A percentile compares a stretch with the other conserved stretches of the same genome.
These are phyloP conservation scores for Diplotaxis tenuifolia DNA, from an alignment of 345 rosid genomes.

Conservation along the genomic window DNA sequence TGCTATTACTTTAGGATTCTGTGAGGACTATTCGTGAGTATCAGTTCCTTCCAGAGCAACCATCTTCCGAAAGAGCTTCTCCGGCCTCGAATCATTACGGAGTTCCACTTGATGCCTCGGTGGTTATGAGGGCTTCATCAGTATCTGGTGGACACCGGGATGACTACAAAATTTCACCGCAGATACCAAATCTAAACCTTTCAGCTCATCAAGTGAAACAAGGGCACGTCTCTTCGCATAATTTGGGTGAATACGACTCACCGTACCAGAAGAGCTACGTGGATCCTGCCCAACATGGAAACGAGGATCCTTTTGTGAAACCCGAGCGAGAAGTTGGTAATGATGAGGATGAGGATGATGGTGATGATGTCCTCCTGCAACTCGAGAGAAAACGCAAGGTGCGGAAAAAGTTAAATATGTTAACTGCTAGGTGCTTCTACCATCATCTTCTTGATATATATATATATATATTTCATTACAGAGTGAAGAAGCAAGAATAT, in stretches of 20 bases:
- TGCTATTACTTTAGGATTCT: conserved; percentile 30
- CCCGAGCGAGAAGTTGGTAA: conserved; percentile 51
- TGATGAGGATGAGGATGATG: conserved; percentile 56
- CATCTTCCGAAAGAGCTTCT: conserved; percentile 57
- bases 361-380: conserved; percentile 50
- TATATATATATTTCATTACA: conserved; percentile 32
- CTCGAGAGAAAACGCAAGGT: conserved; percentile 83
- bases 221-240: conserved; percentile 48
- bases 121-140: conserved; percentile 40
- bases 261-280: conserved; percentile 45
- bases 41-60: conserved; percentile 85
- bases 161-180: conserved; percentile 51
- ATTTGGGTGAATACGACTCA: conserved; percentile 46
- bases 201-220: conserved; percentile 60
- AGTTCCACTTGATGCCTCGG: conserved; percentile 44
- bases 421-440: background rate
- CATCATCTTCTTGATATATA: background rate
- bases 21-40: conserved; percentile 70
- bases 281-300: conserved; percentile 41
- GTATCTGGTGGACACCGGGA: conserved; percentile 39
- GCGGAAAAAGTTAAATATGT: background rate
- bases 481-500: conserved; percentile 85
- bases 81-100: conserved; percentile 41
- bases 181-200: conserved; percentile 61
- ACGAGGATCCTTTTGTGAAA: conserved; percentile 48